Conservation (phyloP, 495 filamentous ascomycete genomes). For the Daldinia bambusicola region DNA sequence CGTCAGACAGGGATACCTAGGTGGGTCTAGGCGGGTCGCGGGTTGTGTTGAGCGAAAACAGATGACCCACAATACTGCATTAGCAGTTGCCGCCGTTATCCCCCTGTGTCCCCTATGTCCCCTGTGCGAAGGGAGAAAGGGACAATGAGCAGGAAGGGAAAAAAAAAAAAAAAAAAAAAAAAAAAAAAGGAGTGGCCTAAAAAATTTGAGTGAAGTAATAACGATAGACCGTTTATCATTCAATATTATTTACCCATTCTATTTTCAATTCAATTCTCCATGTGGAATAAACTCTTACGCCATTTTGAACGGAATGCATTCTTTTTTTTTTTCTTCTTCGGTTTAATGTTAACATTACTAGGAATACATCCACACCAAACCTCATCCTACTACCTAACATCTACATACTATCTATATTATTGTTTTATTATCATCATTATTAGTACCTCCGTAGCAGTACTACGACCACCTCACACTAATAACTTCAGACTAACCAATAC, state of each 20-base stretch:
- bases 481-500: background rate
- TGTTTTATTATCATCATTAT: background rate
- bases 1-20: slow-evolving; percentile 29
- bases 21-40: slow-evolving; percentile 44
- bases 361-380: background rate
- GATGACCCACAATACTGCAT: slow-evolving; percentile 43
- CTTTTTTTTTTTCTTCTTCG: background rate
- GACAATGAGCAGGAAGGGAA: background rate
- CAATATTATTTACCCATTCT: background rate
- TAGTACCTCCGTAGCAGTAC: background rate
- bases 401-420: background rate
- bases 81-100: slow-evolving; percentile 13
- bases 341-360: background rate
- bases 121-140: slow-evolving; percentile 33
- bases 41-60: slow-evolving; percentile 43
- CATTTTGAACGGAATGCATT: background rate
- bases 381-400: background rate
- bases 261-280: background rate
- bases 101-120: slow-evolving; percentile 16
- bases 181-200: slow-evolving; percentile 8
- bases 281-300: background rate
- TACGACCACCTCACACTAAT: background rate
- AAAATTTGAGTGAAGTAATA: background rate
- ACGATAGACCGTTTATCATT: slow-evolving; percentile 3
- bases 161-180: too few relatives aligned